phyloP scores from a whole-genome alignment of 2,329 filamentous ascomycete genomes.

The Neoscytalidium dimidiatum region DNA sequence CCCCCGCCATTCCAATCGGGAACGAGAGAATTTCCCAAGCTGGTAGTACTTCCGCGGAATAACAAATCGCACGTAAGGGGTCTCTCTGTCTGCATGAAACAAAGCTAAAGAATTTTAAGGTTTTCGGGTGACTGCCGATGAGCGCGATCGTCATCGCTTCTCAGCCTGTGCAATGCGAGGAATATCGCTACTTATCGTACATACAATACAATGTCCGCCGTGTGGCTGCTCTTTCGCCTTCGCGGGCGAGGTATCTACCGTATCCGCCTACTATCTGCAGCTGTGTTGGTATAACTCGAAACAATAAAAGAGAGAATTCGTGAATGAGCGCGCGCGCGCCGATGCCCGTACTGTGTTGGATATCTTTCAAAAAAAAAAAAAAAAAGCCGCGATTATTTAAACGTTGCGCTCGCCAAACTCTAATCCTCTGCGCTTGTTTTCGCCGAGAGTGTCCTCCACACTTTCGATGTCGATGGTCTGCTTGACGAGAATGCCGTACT shows the following conservation, averaged over 20 bases:
- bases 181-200: neutral
- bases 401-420: conserved; percentile 1
- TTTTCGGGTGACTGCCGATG: neutral
- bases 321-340: neutral
- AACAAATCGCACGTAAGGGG: neutral
- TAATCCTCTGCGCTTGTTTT: neutral
- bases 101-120: neutral
- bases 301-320: neutral
- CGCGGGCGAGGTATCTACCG: neutral
- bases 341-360: neutral
- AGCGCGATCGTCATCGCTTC: neutral
- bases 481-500: neutral
- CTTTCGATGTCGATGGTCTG: neutral
- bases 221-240: neutral
- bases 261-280: neutral
- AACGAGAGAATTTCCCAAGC: neutral
- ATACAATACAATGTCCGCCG: neutral
- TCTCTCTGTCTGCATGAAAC: neutral
- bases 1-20: neutral
- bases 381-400: neutral
- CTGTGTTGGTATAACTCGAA: neutral
- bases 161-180: neutral
- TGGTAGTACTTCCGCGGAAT: neutral
- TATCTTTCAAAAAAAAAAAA: no score
- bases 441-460: neutral